phyloP scores from a whole-genome alignment of 2,329 filamentous ascomycete genomes.

The Myriangium duriaei region DNA sequence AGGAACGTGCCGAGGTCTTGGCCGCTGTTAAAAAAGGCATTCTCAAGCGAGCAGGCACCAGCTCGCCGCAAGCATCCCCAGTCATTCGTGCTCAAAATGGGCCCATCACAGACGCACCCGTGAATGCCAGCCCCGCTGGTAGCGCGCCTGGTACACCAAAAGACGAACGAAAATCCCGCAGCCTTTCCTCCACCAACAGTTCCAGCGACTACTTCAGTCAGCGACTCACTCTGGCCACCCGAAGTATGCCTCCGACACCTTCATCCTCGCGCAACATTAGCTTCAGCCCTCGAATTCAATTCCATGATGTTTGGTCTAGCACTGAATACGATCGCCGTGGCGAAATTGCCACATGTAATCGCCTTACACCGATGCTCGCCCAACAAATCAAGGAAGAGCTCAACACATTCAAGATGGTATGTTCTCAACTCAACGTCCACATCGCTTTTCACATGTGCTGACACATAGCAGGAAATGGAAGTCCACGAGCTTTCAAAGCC shows the following conservation, averaged over 20 bases:
- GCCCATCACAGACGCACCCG: slow-evolving; percentile 43
- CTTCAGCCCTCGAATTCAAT: slow-evolving; percentile 88
- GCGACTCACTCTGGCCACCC: slow-evolving; percentile 57
- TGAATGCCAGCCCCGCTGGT: slow-evolving; percentile 68
- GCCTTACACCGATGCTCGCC: slow-evolving; percentile 87
- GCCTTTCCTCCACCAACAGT: slow-evolving; percentile 38
- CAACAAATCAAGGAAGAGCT: slow-evolving; percentile 99
- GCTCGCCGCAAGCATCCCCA: slow-evolving; percentile 57
- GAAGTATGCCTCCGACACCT: slow-evolving; percentile 70
- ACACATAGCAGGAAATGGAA: slow-evolving; percentile 82
- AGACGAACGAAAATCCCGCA: slow-evolving; percentile 52
- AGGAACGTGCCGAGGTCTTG: slow-evolving; percentile 79
- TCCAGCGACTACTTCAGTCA: slow-evolving; percentile 82
- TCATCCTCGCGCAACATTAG: slow-evolving; percentile 49
- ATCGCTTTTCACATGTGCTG: background rate
- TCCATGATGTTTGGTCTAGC: slow-evolving; percentile 91
- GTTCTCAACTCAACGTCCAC: slow-evolving; percentile 20
- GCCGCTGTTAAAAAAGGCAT: slow-evolving; percentile 93
- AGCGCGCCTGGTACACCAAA: slow-evolving; percentile 80
- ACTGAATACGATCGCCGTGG: slow-evolving; percentile 92
- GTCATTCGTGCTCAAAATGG: slow-evolving; percentile 35
- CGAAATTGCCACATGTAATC: slow-evolving; percentile 95
- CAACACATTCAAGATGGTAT: slow-evolving; percentile 98
- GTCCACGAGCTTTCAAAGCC: slow-evolving; percentile 98
- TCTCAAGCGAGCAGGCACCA: slow-evolving; percentile 61